Evolutionary conservation across 257 asterid species (phyloP).

Genomic region (Voacanga thouarsii): DNA sequence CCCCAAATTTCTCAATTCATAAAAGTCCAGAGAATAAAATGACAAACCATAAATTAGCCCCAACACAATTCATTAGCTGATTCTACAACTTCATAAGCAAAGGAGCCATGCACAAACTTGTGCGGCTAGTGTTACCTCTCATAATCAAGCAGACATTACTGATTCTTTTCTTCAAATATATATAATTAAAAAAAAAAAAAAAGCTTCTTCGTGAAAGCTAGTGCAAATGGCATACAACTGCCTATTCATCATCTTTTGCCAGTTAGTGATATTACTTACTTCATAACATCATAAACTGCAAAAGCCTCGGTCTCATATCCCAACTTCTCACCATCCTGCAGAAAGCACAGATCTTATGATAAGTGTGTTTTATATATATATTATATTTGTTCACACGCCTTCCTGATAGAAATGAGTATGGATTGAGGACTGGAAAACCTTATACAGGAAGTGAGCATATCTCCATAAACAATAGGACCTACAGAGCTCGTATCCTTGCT

Average conservation of each 20-base stretch:
- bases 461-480: too few relatives aligned
- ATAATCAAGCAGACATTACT: neutral
- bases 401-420: too few relatives aligned
- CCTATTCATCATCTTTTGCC: neutral
- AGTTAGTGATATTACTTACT: conserved; percentile 35
- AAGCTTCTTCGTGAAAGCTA: neutral
- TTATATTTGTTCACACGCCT: too few relatives aligned
- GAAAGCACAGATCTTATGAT: conserved; percentile 13
- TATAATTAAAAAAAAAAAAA: too few relatives aligned
- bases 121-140: neutral
- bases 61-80: neutral
- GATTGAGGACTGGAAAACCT: too few relatives aligned
- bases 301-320: conserved; percentile 96
- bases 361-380: neutral
- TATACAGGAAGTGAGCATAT: too few relatives aligned
- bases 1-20: too few relatives aligned
- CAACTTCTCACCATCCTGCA: conserved; percentile 84
- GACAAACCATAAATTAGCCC: neutral
- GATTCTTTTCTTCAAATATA: too few relatives aligned
- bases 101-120: neutral
- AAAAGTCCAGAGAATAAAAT: neutral
- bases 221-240: neutral
- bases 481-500: too few relatives aligned
- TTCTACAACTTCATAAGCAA: neutral
- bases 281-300: conserved; percentile 89